Evolutionary conservation across 1,284 basidiomycete genomes (phyloP), one percentile per base, ranked within the genome.

Genomic region (Cutaneotrichosporon mucoides): DNA sequence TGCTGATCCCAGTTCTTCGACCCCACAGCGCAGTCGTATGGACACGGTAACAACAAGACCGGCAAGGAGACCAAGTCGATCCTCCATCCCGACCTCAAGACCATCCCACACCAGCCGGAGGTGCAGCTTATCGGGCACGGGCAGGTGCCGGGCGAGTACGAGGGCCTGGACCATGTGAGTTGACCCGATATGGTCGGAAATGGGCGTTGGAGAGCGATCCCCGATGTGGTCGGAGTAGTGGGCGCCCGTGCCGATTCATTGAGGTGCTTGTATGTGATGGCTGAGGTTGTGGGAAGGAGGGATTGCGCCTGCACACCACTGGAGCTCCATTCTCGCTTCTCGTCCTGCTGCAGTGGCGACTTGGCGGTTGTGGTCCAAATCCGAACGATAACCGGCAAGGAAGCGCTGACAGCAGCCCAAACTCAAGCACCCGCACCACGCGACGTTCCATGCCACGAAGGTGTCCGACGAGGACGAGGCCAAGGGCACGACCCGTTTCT

Each of bases 41-140:
- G 90, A 0, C 89, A 91, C 68, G 88, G 89, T 3, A 90, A 90
- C 77, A 88, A 89, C 80, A 89, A 89, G 81, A 90, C 87, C 0
- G 83, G 84, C 61, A 80, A 80, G 57, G 84, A 84, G 41, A 83
- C 82, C 68, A 86, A 86, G 70, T 90, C 89, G 12, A 86, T 90
- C 67, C 84, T 91, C 5, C 88, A 90, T 69, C 88, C 88, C 0
- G 88, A 91, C 73, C 84, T 92, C 66, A 92, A 90, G 81, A 90
- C 89, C 38, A 90, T 92, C 67, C 90, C 89, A 3, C 84, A 85
- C 48, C 86, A 88, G 6, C 89, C 88, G 1, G 89, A 92, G 71
- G 90, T 92, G 3, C 90, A 92, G 72, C 84, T 91, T 53, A 90
- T 92, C 72, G 90, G 89, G 34, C 90, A 88, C 68, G 87, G 86